Percentiles rank a stretch among this genome's conserved stretches.
Evolutionary conservation across 768 basidiomycete species (phyloP).

Genomic region (Termitomyces sp.): DNA sequence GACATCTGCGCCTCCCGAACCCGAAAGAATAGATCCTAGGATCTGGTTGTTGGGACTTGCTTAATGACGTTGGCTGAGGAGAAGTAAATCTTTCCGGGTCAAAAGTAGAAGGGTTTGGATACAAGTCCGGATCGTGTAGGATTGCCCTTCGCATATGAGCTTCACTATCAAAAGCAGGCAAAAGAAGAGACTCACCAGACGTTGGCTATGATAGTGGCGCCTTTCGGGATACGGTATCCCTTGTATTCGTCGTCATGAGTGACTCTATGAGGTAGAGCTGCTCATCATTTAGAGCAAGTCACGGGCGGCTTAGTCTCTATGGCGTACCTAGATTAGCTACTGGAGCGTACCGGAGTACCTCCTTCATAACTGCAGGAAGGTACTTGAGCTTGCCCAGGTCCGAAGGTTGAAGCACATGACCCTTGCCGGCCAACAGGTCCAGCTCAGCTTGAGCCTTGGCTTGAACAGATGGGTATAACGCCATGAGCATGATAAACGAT

Average conservation of each 20-base stretch:
- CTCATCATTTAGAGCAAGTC: neutral
- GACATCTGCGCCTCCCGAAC: conserved; percentile 32
- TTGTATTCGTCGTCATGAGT: conserved; percentile 44
- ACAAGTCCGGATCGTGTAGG: conserved; percentile 39
- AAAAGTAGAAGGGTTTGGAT: conserved; percentile 40
- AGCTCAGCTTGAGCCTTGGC: conserved; percentile 38
- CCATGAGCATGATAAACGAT: conserved; percentile 50
- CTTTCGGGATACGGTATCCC: conserved; percentile 45
- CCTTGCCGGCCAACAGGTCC: conserved; percentile 31
- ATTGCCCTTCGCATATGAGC: conserved; percentile 34
- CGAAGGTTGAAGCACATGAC: conserved; percentile 32
- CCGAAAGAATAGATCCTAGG: conserved; percentile 32
- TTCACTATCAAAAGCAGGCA: neutral
- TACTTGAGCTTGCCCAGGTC: conserved; percentile 30
- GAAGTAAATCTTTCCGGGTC: conserved; percentile 35
- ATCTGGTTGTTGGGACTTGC: conserved; percentile 25
- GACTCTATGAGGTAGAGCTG: conserved; percentile 42
- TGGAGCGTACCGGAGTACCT: conserved; percentile 40
- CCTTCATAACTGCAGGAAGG: conserved; percentile 37
- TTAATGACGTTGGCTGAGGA: neutral
- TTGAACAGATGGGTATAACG: conserved; percentile 43
- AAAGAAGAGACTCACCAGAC: conserved; percentile 34
- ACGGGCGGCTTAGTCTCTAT: neutral
- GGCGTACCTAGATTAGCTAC: conserved; percentile 38
- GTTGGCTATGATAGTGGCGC: conserved; percentile 44